Evolutionary conservation across 495 filamentous ascomycete species (phyloP), one percentile per base, ranked within the genome.

Genomic region (Tuber umbilicatum): DNA sequence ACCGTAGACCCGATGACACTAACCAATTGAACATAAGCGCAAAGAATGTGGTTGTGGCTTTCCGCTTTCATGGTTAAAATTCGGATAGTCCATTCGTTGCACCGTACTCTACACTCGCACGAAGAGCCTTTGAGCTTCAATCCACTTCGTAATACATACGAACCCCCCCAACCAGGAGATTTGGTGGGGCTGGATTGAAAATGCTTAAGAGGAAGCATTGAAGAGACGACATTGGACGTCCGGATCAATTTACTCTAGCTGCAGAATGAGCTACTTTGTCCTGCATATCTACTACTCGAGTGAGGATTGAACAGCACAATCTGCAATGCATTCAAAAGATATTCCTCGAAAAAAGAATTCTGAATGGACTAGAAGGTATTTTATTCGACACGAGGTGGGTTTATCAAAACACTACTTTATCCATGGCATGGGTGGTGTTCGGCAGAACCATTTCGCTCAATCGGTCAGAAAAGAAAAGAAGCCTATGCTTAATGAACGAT

Each of bases 61-160:
- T n/a, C 55, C 27, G 27, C 55, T 35, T 35, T 64, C 55, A 35
- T 35, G 55, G 55, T 64, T 35, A 10, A 64, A 64, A 64, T 35
- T 3, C 55, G 55, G 55, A 27, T 19, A n/a, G n/a, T n/a, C n/a
- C n/a, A 31, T 64, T 35, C 27, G 14, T 12, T 64, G 47, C 23
- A 27, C 21, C 12, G 41, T 43, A 43, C 10, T 16, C 19, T 6
- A 16, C n/a, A 27, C 55, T 64, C 55, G 19, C 14, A 3, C 55
- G 35, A 64, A 31, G 27, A 64, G 1, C 14, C 16, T 35, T 19
- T 64, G 55, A 19, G 31, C 55, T 64, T 64, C 55, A 64, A 64
- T 64, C 55, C 27, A 64, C 55, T 64, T 64, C 55, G 55, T 64
- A 64, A 64, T 64, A 31, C 55, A 64, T 64, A 64, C 27, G 55